Conservation (phyloP, 2,329 filamentous ascomycete genomes). For the Aspergillus sp. region DNA sequence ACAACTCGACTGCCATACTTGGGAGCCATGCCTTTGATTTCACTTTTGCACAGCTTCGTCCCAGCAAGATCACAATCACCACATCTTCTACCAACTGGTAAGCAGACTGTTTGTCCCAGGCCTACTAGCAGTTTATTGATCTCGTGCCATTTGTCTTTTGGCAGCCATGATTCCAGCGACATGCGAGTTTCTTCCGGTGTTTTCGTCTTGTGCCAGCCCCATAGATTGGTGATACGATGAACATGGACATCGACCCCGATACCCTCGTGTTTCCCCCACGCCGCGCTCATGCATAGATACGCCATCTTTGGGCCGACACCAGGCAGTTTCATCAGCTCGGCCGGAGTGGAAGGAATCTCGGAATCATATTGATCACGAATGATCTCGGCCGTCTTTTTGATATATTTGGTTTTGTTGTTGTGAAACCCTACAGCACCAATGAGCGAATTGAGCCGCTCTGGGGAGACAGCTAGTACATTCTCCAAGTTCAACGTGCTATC, state of each 20-base stretch:
- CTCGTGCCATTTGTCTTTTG: conserved; percentile 81
- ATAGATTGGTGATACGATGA: conserved; percentile 89
- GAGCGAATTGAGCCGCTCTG: conserved; percentile 66
- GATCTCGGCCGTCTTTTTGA: conserved; percentile 73
- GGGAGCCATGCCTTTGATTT: conserved; percentile 63
- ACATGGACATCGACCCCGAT: conserved; percentile 96
- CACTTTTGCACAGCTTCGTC: conserved; percentile 71
- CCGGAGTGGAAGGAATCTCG: conserved; percentile 78
- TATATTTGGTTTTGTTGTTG: conserved; percentile 86
- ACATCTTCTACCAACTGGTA: conserved; percentile 76
- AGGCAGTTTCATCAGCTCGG: conserved; percentile 72
- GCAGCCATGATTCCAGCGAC: conserved; percentile 78
- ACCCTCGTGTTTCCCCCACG: conserved; percentile 68
- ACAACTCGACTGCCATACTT: conserved; percentile 25
- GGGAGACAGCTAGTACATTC: conserved; percentile 72
- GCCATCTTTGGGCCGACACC: conserved; percentile 96
- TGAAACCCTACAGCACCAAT: conserved; percentile 89
- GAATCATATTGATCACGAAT: conserved; percentile 67
- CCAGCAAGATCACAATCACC: conserved; percentile 81
- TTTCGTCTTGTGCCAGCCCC: conserved; percentile 84
- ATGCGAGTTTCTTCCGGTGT: conserved; percentile 78
- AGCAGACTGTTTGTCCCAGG: conserved; percentile 80
- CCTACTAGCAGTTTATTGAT: conserved; percentile 90
- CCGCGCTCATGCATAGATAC: conserved; percentile 79
- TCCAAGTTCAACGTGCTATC: conserved; percentile 65